Percentiles rank a stretch among this genome's conserved stretches.
Evolutionary conservation across 345 rosid species (phyloP).

Genomic region (Syzygium oleosum): DNA sequence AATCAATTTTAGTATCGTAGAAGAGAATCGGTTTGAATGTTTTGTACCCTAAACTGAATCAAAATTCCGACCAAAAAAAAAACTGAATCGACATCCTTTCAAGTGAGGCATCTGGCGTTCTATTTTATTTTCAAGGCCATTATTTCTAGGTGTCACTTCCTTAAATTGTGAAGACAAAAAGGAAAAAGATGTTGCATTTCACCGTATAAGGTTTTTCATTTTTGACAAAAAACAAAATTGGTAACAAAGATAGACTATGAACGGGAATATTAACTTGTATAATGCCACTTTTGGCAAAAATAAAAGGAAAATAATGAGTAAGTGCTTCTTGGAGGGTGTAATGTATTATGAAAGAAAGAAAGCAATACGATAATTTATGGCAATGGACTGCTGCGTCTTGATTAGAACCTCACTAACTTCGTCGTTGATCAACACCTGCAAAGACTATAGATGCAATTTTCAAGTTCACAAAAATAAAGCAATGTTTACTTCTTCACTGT

Average conservation of each 20-base stretch:
- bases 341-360: background rate
- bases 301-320: too few species aligned
- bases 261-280: background rate
- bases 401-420: background rate
- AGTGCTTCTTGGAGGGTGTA: too few species aligned
- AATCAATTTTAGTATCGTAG: too few species aligned
- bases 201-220: too few species aligned
- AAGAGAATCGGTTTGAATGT: rapidly evolving
- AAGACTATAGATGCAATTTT: background rate
- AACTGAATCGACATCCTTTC: background rate
- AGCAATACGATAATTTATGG: background rate
- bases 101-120: rapidly evolving
- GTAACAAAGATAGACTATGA: background rate
- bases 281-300: too few species aligned
- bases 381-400: rapidly evolving
- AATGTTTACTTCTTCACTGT: background rate
- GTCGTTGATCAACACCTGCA: too few species aligned
- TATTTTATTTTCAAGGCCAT: background rate
- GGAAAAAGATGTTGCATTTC: background rate
- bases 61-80: too few species aligned
- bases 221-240: too few species aligned
- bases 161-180: too few species aligned
- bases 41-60: background rate
- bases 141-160: rapidly evolving
- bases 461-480: background rate